Evolutionary conservation across 768 basidiomycete species (phyloP), one percentile per base, ranked within the genome.

Genomic region (Podaxis sp.): DNA sequence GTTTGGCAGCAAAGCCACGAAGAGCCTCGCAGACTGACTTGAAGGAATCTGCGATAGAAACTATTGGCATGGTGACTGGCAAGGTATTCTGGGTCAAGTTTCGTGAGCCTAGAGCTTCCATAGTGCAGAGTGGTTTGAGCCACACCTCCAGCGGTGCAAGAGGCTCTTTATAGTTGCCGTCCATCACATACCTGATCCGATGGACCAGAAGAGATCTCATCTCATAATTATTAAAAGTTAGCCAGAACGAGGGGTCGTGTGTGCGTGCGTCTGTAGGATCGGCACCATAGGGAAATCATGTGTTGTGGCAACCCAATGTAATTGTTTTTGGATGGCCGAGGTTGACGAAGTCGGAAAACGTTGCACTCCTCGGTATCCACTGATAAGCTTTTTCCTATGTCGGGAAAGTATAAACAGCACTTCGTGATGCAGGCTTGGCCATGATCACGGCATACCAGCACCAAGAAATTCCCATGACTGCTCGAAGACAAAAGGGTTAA

Each of bases 311-410:
- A 14, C 6, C 18, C 16, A 16, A 44, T 3, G 9, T 21, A 44
- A 44, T 44, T 44, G 42, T 44, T 18, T 44, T 16, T n/a, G 16
- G 16, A 5, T 14, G 23, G 13, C 21, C 28, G 16, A 5, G 27
- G 11, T 27, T 7, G 44, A 35, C 44, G 55, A 21, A 21, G n/a
- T 57, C 28, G 36, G 18, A 46, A 32, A 47, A 11, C 37, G 16
- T n/a, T 58, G n/a, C 48, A 6, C 18, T 40, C 50, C 50, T 58
- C 57, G 47, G 57, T 58, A 40, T 50, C 57, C 56, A 46, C 11
- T 28, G 44, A 46, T 21, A 32, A 32, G 6, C 35, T 21, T n/a
- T 27, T 13, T 46, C 28, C 27, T 46, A 28, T 56, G 23, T 32
- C 28, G 2, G 40, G 44, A 46, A 56, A 47, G 44, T 36, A 11